Evolutionary conservation across 2,329 filamentous ascomycete species (phyloP), one percentile per base, ranked within the genome.

Genomic region (Microsporum ferrugineum): DNA sequence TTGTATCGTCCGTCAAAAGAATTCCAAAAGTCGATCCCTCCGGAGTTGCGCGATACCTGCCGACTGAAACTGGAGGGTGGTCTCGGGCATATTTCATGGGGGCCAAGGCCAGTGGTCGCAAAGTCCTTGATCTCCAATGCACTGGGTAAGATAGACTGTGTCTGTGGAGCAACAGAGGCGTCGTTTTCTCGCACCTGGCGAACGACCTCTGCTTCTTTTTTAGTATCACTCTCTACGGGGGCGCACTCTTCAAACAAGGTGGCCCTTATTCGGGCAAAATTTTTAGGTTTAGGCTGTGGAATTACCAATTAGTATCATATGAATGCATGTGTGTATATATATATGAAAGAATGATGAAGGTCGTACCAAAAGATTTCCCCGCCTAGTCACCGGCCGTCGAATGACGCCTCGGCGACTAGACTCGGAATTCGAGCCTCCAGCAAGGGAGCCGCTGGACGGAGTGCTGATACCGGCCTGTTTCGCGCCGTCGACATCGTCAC

Each of bases 151-250:
- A 80, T 69, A 59, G 79, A 73, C 56, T 80, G 71, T 8, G 74
- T 72, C 66, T 60, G 77, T 69, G 67, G 72, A 71, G 62, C 72
- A 12, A 85, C 75, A 57, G 85, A 84, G 64, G 86, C 82, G 68
- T 96, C 91, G 67, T 87, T 92, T 72, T 97, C 94, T 47, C 91
- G 88, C 33, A 97, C 91, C 74, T 96, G 94, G 58, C 90, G 88
- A 64, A 99, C 90, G 3, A 97, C 94, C 74, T 97, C 92, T 41
- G 92, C 91, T 77, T 99, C 94, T 43, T 91, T 87, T 59, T 88
- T 86, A 61, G 90, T 85, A 73, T 99, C 94, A 47, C 88, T 87
- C 68, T 99, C 94, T 7, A 95, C 80, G 0, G 94, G 94, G 0
- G 91, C 85, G 14, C 84, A 83, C 76, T 99, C 94, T 75, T 99